Conservation (phyloP, 1,284 basidiomycete genomes). For the Ceratobasidium papillatum region DNA sequence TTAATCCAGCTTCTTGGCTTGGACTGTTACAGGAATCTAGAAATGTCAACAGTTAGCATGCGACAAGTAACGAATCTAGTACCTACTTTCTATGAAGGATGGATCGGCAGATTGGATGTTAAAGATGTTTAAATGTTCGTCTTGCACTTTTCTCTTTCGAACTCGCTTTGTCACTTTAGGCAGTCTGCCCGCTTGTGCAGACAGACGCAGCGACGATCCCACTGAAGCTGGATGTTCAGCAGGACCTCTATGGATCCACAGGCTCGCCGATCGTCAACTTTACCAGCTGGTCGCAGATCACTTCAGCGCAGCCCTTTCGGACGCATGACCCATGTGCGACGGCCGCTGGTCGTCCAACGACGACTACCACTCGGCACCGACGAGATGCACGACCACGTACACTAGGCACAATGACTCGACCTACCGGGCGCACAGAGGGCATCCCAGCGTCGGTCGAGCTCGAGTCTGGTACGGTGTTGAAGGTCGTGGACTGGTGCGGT, state of each 20-base stretch:
- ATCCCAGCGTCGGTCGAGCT: not conserved
- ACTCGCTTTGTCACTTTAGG: no score
- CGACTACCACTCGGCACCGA: not conserved
- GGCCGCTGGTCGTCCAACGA: not conserved
- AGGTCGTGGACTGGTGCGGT: not conserved
- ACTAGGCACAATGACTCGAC: not conserved
- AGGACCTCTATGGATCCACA: not conserved
- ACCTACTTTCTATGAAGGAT: no score
- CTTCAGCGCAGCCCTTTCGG: not conserved
- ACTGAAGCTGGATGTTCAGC: no score
- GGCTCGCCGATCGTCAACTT: not conserved
- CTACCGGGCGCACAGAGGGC: not conserved
- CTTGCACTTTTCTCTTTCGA: no score
- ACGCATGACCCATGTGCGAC: not conserved
- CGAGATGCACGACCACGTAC: not conserved
- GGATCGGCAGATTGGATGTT: no score
- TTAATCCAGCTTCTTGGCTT: no score
- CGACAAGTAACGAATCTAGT: no score
- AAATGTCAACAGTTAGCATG: no score
- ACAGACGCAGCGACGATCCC: no score
- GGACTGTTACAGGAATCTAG: no score
- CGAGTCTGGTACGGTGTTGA: not conserved
- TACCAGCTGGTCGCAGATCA: not conserved
- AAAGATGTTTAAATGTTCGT: no score
- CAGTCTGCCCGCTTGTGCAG: no score